These are phyloP conservation scores for Wickerhamiella australiensis DNA, from an alignment of 805 yeast genomes.

Conservation along the genomic window DNA sequence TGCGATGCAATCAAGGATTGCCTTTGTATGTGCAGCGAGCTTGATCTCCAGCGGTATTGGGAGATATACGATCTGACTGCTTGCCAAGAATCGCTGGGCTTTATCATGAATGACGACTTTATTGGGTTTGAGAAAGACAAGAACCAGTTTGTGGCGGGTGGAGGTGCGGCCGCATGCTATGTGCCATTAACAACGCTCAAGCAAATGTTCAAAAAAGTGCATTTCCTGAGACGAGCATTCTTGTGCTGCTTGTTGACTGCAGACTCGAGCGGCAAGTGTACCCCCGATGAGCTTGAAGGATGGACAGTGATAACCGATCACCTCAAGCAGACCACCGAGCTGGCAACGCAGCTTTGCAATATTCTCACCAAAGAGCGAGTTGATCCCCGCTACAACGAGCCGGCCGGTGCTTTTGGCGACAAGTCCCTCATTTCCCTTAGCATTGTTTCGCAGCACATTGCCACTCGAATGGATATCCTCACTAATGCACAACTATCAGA, in stretches of 20 bases:
- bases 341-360: constrained; percentile 16
- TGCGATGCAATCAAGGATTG: constrained; percentile 24
- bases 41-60: constrained; percentile 34
- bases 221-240: constrained; percentile 33
- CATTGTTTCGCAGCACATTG: constrained; percentile 17
- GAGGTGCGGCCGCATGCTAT: constrained; percentile 8
- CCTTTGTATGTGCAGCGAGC: constrained; percentile 25
- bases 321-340: constrained; percentile 10
- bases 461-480: constrained; percentile 19
- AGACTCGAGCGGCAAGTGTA: constrained; percentile 19
- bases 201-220: constrained; percentile 29
- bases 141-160: not conserved
- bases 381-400: constrained; percentile 5
- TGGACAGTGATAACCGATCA: constrained; percentile 24
- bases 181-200: constrained; percentile 24
- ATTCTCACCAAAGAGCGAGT: constrained; percentile 19
- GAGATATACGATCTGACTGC: constrained; percentile 33
- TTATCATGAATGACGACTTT: constrained; percentile 15
- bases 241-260: constrained; percentile 35
- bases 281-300: constrained; percentile 18
- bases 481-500: constrained; percentile 10
- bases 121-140: constrained; percentile 14
- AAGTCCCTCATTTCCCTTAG: constrained; percentile 11
- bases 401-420: not conserved
- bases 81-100: constrained; percentile 24